Evolutionary conservation across 106 monocot species (phyloP), one percentile per base, ranked within the genome.

Genomic region (Phalaenopsis equestris): DNA sequence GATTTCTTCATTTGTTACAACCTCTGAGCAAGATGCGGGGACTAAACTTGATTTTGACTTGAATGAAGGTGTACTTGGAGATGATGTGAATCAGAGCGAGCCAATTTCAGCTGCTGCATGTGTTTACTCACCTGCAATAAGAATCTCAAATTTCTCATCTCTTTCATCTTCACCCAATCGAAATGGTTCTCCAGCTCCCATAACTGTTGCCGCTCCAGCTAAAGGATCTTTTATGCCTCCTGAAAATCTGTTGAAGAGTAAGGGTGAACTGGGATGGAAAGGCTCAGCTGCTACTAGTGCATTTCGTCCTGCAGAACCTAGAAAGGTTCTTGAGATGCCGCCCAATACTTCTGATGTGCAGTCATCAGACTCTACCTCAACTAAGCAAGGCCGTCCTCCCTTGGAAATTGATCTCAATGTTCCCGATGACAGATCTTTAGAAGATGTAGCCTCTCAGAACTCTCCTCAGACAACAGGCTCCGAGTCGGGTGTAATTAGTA

Each of bases 221-320:
- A 96, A 96, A 80, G 90, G 93, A 24, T 84, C 91, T 47, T 93
- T 96, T 84, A 83, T 91, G 75, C 93, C 91, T 24, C 91, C 88
- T 41, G 93, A 91, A 67, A 86, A 86, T 65, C 80, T 93, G 15
- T 75, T 88, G 41, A 85, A 80, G 67, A 84, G 61, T 55, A 91
- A 90, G 73, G 84, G 55, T 11, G 91, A 93, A 76, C 77, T 78
- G 75, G 96, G 96, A 14, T 96, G 96, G 96, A 96, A 93, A 89
- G 96, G 96, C 2, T 93, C 96, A 46, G 96, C 96, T 56, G 96
- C 96, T 17, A 96, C 96, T 39, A 96, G 96, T 82, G 96, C 96
- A 45, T 96, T 96, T 80, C 93, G 93, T 1, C 96, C 96, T 42
- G 93, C 96, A 18, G 93, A 93, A 80, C 93, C 96, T 4, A 81